These are phyloP conservation scores for Nicotiana tabacum DNA, from an alignment of 257 asterid genomes.

Conservation along the genomic window DNA sequence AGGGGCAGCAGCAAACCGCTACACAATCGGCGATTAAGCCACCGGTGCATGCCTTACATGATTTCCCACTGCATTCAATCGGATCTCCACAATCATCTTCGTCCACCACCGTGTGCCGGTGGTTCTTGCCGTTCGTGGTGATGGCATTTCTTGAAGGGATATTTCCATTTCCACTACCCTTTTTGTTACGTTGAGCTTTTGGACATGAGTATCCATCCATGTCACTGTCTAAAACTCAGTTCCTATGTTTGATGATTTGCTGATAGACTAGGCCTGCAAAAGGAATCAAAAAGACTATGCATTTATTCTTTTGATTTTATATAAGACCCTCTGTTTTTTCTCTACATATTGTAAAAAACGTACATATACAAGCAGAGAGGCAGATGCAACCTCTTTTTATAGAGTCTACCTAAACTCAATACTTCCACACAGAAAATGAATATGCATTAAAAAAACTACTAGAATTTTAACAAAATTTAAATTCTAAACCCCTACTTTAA, in stretches of 20 bases:
- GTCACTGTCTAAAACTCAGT: background rate
- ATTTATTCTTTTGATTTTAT: background rate
- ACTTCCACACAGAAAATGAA: no score
- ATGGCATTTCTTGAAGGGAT: background rate
- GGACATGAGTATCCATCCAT: slow-evolving; percentile 26
- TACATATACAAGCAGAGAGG: background rate
- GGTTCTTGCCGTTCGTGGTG: slow-evolving; percentile 10
- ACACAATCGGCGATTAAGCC: slow-evolving; percentile 89
- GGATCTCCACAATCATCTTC: slow-evolving; percentile 24
- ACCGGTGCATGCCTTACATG: slow-evolving; percentile 82
- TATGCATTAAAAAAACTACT: no score
- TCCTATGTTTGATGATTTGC: background rate
- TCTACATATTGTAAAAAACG: background rate
- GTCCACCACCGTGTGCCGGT: slow-evolving; percentile 22
- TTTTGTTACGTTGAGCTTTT: slow-evolving; percentile 6
- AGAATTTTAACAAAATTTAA: no score
- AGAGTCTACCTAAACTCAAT: no score
- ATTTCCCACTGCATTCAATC: slow-evolving; percentile 56
- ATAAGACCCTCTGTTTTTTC: background rate
- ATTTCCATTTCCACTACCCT: background rate
- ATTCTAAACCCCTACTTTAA: background rate
- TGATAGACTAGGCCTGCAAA: background rate
- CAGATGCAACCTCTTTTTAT: background rate
- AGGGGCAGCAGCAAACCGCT: slow-evolving; percentile 94
- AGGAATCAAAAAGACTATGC: background rate